phyloP scores from a whole-genome alignment of 352 stramenopile genomes.

The Globisporangium mamillatum region DNA sequence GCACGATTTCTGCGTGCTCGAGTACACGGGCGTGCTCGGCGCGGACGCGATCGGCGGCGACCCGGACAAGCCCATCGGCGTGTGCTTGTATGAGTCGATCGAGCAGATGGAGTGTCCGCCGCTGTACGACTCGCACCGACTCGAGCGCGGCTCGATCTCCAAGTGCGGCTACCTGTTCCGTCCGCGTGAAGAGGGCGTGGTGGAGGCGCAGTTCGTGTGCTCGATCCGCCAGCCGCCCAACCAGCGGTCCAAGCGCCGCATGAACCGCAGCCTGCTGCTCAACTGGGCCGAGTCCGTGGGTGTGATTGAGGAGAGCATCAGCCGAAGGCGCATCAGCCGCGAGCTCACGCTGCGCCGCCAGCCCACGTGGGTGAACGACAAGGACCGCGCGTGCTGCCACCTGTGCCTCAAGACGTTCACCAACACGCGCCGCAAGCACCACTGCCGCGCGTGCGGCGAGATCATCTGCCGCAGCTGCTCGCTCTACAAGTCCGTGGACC shows the following conservation, averaged over 20 bases:
- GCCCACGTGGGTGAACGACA: slow-evolving; percentile 80
- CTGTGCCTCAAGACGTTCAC: slow-evolving; percentile 83
- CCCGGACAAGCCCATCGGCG: slow-evolving; percentile 38
- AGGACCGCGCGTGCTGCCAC: slow-evolving; percentile 78
- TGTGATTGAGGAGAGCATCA: slow-evolving; percentile 66
- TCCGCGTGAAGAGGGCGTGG: slow-evolving; percentile 49
- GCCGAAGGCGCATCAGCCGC: slow-evolving; percentile 64
- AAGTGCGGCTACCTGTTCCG: slow-evolving; percentile 81
- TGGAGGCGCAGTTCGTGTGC: slow-evolving; percentile 78
- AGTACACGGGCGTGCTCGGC: slow-evolving; percentile 70
- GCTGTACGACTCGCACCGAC: slow-evolving; percentile 65
- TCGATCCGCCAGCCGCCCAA: slow-evolving; percentile 76
- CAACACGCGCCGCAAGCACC: slow-evolving; percentile 74
- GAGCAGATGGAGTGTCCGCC: slow-evolving; percentile 74
- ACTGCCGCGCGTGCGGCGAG: slow-evolving; percentile 80
- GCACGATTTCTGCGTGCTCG: slow-evolving; percentile 72
- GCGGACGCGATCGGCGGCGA: slow-evolving; percentile 51
- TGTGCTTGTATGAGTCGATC: slow-evolving; percentile 82
- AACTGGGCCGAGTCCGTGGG: slow-evolving; percentile 72
- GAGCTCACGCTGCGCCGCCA: slow-evolving; percentile 68
- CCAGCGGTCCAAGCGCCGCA: slow-evolving; percentile 44
- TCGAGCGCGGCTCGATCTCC: slow-evolving; percentile 70
- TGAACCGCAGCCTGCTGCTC: slow-evolving; percentile 62
- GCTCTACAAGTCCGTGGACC: slow-evolving; percentile 75
- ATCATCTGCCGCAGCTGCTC: slow-evolving; percentile 82